Conservation (phyloP, 2,329 filamentous ascomycete species). For the Penicillium sclerotiorum region DNA sequence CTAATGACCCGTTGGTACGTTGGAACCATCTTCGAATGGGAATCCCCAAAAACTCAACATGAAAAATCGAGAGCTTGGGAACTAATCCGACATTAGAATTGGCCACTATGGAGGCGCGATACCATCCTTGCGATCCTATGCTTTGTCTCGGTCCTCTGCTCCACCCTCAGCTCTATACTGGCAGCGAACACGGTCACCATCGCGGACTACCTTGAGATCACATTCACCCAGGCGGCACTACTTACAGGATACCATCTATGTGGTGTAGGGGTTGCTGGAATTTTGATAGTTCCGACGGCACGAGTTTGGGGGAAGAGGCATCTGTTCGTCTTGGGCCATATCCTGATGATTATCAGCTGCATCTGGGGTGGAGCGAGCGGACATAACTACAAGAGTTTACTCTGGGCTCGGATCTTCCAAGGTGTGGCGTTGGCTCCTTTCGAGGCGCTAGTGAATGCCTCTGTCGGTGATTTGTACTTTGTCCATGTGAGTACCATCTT, state of each 20-base stretch:
- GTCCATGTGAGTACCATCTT: conserved; percentile 66
- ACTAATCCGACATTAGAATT: conserved; percentile 58
- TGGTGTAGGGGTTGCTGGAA: conserved; percentile 77
- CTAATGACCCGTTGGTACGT: conserved; percentile 79
- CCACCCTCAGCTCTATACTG: conserved; percentile 80
- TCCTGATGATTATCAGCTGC: conserved; percentile 72
- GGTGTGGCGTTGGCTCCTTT: conserved; percentile 86
- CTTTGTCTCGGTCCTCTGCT: conserved; percentile 78
- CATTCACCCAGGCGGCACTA: conserved; percentile 76
- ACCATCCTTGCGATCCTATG: conserved; percentile 77
- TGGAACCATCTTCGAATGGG: no score
- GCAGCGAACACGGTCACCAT: conserved; percentile 85
- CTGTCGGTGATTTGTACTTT: conserved; percentile 86
- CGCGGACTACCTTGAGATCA: conserved; percentile 63
- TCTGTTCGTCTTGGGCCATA: conserved; percentile 75
- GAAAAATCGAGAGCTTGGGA: neutral
- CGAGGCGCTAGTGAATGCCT: conserved; percentile 85
- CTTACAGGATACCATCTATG: conserved; percentile 86
- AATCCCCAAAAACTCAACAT: neutral
- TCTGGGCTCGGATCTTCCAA: conserved; percentile 81
- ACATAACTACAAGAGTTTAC: conserved; percentile 69
- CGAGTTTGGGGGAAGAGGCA: conserved; percentile 93
- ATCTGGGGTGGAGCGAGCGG: conserved; percentile 75
- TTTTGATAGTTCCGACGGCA: conserved; percentile 84
- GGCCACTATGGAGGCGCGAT: conserved; percentile 86